Evolutionary conservation across 495 filamentous ascomycete genomes (phyloP).

Genomic region (Penicillium coffeae): DNA sequence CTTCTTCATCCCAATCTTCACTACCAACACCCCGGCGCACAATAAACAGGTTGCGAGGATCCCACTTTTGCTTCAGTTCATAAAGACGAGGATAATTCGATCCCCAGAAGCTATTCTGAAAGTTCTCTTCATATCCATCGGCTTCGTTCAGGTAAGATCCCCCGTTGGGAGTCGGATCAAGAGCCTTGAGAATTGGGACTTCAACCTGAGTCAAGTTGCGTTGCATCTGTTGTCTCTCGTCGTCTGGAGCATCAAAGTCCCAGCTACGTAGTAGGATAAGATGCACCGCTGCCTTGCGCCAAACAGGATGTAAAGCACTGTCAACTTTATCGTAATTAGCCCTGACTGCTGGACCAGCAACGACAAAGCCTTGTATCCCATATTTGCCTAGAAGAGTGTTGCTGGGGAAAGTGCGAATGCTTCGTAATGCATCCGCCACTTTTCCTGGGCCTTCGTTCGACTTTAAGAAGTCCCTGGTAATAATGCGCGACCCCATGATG

Average conservation of each 20-base stretch:
- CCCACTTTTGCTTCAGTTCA: conserved; percentile 37
- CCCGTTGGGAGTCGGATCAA: conserved; percentile 28
- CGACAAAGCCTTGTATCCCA: neutral
- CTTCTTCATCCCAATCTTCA: conserved; percentile 6
- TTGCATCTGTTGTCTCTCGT: conserved; percentile 27
- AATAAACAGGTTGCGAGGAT: conserved; percentile 28
- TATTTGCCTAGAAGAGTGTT: neutral
- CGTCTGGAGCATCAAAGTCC: conserved; percentile 13
- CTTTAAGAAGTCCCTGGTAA: neutral
- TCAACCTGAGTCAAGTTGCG: conserved; percentile 35
- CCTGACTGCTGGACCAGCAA: neutral
- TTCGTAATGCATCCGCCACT: neutral
- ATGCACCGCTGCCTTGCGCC: conserved; percentile 30
- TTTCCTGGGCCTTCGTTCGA: neutral
- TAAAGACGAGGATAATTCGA: conserved; percentile 43
- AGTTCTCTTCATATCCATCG: conserved; percentile 40
- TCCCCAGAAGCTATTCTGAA: conserved; percentile 49
- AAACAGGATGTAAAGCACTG: conserved; percentile 10
- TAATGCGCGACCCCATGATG: neutral
- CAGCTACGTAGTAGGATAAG: conserved; percentile 16
- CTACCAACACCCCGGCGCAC: conserved; percentile 23
- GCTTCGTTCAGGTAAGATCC: conserved; percentile 52
- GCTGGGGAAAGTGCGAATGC: neutral
- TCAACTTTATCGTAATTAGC: neutral
- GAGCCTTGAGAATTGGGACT: conserved; percentile 37